phyloP scores from a whole-genome alignment of 169 alveolate species.

The Plasmodium cynomolgi region DNA sequence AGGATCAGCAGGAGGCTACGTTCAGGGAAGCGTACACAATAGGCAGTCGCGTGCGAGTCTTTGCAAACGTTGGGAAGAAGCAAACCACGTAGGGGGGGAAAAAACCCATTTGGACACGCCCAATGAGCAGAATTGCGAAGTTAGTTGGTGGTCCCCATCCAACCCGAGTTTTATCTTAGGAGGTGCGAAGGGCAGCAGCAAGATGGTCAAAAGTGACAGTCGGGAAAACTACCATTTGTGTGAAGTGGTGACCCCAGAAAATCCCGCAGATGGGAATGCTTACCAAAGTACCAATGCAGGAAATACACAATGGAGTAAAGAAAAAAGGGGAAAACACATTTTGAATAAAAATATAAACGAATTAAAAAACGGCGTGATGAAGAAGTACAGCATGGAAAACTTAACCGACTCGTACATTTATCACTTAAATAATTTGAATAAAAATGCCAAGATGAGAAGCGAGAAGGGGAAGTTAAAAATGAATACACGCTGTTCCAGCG shows the following conservation, averaged over 20 bases:
- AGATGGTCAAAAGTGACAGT: background rate
- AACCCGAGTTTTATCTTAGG: background rate
- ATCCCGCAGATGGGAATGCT: background rate
- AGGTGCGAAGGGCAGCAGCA: background rate
- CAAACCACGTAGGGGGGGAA: background rate
- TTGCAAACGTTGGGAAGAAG: background rate
- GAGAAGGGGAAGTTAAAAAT: slow-evolving; percentile 10
- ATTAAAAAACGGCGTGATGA: background rate
- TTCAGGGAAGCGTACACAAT: background rate
- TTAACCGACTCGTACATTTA: slow-evolving; percentile 38
- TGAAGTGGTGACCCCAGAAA: background rate
- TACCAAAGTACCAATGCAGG: background rate
- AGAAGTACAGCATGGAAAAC: background rate
- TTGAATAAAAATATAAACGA: background rate
- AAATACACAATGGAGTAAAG: background rate
- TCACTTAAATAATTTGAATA: slow-evolving; percentile 51
- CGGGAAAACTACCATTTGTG: background rate
- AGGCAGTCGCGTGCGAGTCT: background rate
- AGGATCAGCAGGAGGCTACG: background rate
- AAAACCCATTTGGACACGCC: background rate
- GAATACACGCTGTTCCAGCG: background rate
- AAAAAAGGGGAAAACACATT: background rate
- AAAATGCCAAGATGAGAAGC: slow-evolving; percentile 5
- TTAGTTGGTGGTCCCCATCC: background rate
- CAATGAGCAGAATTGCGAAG: background rate